Evolutionary conservation across 495 filamentous ascomycete genomes (phyloP), one percentile per base, ranked within the genome.

Genomic region (Aspergillus kassunensis): DNA sequence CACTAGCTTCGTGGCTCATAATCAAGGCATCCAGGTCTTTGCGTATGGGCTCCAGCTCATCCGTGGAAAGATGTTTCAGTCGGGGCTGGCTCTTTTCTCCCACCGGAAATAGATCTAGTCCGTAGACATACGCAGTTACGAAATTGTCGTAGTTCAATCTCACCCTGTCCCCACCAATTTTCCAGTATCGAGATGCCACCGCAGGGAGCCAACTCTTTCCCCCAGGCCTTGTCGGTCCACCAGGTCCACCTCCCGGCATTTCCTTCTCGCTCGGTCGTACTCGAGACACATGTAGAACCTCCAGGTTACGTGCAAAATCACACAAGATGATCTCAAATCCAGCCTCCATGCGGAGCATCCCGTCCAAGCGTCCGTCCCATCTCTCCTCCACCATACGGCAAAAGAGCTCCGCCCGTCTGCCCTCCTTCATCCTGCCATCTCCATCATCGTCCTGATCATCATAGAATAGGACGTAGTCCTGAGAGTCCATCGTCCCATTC

Each of bases 261-360:
- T 12, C 46, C 44, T 59, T 46, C 63, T 55, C 44, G 11, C 44
- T 41, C 13, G 54, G 40, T 16, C 67, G 64, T 1, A 67, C 63
- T 29, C 62, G 59, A 6, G 56, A 62, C 6, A 69, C 66, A 0
- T 65, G 57, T 2, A 68, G 37, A 1, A 49, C 53, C 20, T 73
- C 63, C 16, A 72, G 31, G 43, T 69, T 68, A 15, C 77, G 62
- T 35, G 65, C 64, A 48, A 87, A 87, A 27, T 80, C 62, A 61
- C 85, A 88, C n/a, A 85, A 65, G 39, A 88, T 84, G 34, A 88
- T 68, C 63, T 87, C 85, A 46, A 87, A 87, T 0, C 85, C 85
- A 23, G 77, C 78, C 53, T 88, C 85, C 80, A 85, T 86, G 13
- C 84, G 75, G 1, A 88, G 56, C 16, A 87, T 55, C 0, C 85